phyloP scores from a whole-genome alignment of 164 flowering plant species.

The Aristolochia californica region DNA sequence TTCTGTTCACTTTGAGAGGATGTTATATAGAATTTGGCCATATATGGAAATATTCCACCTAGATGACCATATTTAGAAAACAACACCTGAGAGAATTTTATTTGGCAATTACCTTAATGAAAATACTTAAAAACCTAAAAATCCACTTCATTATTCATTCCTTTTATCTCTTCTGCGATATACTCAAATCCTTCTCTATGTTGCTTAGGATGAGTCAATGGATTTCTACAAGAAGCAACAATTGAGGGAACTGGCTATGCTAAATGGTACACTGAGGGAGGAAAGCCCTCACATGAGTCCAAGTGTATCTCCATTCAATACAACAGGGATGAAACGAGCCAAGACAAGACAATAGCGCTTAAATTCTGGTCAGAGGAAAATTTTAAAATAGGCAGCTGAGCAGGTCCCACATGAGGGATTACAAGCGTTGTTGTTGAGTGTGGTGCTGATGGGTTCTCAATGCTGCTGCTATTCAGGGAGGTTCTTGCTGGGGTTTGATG shows the following conservation, averaged over 20 bases:
- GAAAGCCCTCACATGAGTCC: conserved; percentile 79
- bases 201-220: conserved; percentile 71
- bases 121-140: neutral
- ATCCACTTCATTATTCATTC: neutral
- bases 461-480: too few relatives aligned
- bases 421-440: too few relatives aligned
- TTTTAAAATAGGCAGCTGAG: neutral
- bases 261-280: conserved; percentile 86
- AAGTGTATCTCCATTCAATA: conserved; percentile 73
- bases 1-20: too few relatives aligned
- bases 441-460: too few relatives aligned
- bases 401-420: neutral
- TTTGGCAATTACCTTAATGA: neutral
- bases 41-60: too few relatives aligned
- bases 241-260: conserved; percentile 81
- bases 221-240: conserved; percentile 92
- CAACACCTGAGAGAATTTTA: neutral
- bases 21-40: too few relatives aligned
- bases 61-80: too few relatives aligned
- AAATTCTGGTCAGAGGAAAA: neutral
- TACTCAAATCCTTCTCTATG: neutral
- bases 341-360: conserved; percentile 58
- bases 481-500: too few relatives aligned
- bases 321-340: conserved; percentile 92
- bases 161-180: neutral